Conservation (phyloP, 108 stramenopile species). For the Conticribra guillardii region DNA sequence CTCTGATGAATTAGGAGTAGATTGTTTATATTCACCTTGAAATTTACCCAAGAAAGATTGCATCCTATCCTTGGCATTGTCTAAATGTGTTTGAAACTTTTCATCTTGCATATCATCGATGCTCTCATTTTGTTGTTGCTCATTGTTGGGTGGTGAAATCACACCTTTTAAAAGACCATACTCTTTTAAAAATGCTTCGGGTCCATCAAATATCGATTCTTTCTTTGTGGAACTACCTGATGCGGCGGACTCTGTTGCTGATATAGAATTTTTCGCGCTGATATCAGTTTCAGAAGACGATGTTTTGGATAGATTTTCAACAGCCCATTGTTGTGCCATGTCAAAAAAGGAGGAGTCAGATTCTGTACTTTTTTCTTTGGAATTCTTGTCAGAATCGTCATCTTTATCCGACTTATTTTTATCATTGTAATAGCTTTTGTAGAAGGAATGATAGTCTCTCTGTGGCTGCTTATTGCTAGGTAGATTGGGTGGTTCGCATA, state of each 20-base stretch:
- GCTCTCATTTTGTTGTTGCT: too few relatives aligned
- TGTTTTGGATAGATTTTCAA: conserved; percentile 13
- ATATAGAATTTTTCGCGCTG: background rate
- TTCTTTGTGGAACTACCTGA: background rate
- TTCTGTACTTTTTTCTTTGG: background rate
- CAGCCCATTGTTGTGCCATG: conserved; percentile 45
- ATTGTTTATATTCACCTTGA: too few relatives aligned
- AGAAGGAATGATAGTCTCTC: background rate
- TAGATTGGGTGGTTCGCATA: background rate
- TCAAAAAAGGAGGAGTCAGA: conserved; percentile 36
- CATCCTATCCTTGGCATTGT: too few relatives aligned
- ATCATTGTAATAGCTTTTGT: background rate
- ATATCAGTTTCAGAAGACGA: background rate
- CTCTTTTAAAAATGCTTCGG: background rate
- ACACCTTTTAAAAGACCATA: background rate
- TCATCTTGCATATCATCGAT: too few relatives aligned
- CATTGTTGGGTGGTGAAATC: too few relatives aligned
- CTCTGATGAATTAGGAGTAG: too few relatives aligned
- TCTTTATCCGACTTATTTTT: too few relatives aligned
- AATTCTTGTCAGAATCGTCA: background rate
- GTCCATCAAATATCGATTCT: background rate
- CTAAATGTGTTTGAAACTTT: too few relatives aligned
- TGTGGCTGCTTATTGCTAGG: background rate
- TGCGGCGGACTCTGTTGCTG: background rate
- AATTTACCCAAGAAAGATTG: too few relatives aligned